Base-by-base conservation (phyloP, 2,329 filamentous ascomycete genomes). In the Emmonsiellopsis sp. region DNA sequence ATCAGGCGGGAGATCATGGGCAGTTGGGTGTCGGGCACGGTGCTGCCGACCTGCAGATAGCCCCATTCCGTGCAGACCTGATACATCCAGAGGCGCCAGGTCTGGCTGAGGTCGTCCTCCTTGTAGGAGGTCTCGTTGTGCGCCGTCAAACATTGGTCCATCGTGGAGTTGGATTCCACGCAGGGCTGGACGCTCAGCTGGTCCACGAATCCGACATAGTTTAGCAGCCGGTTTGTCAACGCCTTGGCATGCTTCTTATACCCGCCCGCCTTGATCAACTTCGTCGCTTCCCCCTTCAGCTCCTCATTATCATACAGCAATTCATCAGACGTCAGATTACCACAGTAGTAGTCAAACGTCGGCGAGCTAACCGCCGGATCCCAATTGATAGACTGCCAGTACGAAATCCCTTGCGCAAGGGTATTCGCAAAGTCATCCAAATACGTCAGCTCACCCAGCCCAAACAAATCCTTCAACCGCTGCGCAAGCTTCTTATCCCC, bases 1-100 rank as follows among this genome's bases (percentile, higher is more conserved):
- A 89, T 74, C 3, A 82, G 76, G 11, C 89, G 84, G 0, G 88
- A 92, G 49, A 93, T 75, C 5, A 94, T 68, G 0, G 89, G 84
- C 1, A 85, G 77, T 52, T 83, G 77, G 54, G 80, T 72, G 0
- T 72, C 61, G 0, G 88, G 88, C 0, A 84, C 82, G 30, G 83
- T 81, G 4, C 81, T 84, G 47, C 89, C 88, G 0, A 86, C 89
- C 59, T 85, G 80, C 49, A 91, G 81, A 69, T 82, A 93, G 8
- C 88, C 89, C 87, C 87, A 93, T 77, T 77, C 68, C 0, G 72
- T 75, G 64, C 77, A 79, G 53, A 77, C 77, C 62, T 82, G 81
- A 61, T 83, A 85, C 15, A 71, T 67, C 82, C 82, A 85, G 52
- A 70, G 65, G 30, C 75, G 68, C 71, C 74, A 79, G n/a, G 59